Conservation (phyloP, 2,329 filamentous ascomycete genomes). For the Balansia obtecta region DNA sequence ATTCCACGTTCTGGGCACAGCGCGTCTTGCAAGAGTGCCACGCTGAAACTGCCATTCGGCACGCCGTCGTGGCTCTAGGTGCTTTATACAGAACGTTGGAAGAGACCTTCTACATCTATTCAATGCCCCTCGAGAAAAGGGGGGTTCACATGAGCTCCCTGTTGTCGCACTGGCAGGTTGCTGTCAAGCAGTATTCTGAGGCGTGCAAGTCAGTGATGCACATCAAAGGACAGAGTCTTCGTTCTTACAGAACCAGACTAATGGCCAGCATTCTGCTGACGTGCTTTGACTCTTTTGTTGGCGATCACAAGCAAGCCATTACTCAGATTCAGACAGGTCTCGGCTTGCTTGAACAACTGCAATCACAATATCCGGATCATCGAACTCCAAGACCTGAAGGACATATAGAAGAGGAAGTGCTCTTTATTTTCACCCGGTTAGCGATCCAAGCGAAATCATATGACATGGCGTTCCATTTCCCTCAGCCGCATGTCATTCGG, state of each 20-base stretch:
- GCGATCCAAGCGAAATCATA: constrained; percentile 56
- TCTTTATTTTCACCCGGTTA: constrained; percentile 50
- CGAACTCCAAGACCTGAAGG: constrained; percentile 21
- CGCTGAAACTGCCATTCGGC: constrained; percentile 45
- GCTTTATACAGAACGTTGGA: constrained; percentile 56
- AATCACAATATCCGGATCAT: constrained; percentile 8
- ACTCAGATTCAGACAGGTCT: constrained; percentile 48
- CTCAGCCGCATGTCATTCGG: constrained; percentile 46
- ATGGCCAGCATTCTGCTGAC: constrained; percentile 53
- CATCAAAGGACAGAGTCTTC: constrained; percentile 28
- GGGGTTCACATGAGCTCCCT: constrained; percentile 22
- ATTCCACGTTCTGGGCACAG: constrained; percentile 51
- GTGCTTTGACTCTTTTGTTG: constrained; percentile 57
- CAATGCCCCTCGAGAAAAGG: constrained; percentile 6
- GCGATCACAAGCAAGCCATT: constrained; percentile 50
- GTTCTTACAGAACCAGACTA: constrained; percentile 40
- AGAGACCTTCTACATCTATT: constrained; percentile 36
- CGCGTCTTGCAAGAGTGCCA: constrained; percentile 53
- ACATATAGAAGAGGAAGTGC: constrained; percentile 43
- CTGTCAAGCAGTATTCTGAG: constrained; percentile 45
- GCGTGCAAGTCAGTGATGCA: constrained; percentile 39
- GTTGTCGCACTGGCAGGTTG: constrained; percentile 44
- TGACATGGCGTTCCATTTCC: constrained; percentile 57
- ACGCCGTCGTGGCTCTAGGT: constrained; percentile 53
- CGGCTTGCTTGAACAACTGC: constrained; percentile 38